Percentiles rank a stretch among this genome's conserved stretches.
Evolutionary conservation across 2,329 filamentous ascomycete species (phyloP).

Genomic region (Colletotrichum liaoningense): DNA sequence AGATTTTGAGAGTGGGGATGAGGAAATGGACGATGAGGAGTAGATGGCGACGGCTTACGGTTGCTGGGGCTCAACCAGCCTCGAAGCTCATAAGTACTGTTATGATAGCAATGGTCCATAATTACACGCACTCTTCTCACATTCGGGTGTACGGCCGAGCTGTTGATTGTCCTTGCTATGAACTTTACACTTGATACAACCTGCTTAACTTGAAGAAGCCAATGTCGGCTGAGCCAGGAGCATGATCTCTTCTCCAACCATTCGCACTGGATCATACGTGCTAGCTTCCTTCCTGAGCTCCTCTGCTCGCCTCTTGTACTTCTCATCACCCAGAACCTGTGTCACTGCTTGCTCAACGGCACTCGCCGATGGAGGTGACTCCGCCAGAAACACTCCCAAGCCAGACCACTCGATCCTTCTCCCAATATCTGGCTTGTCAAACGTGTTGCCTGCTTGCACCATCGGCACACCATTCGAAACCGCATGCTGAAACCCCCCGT

Average conservation of each 20-base stretch:
- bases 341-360: constrained; percentile 36
- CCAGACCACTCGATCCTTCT: constrained; percentile 38
- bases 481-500: constrained; percentile 58
- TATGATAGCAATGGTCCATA: too few relatives aligned
- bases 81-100: too few relatives aligned
- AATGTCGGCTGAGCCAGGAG: background rate
- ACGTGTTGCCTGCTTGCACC: constrained; percentile 55
- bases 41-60: background rate
- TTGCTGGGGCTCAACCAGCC: too few relatives aligned
- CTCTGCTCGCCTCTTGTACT: constrained; percentile 36
- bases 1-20: background rate
- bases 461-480: constrained; percentile 59
- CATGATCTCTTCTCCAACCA: constrained; percentile 13
- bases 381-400: constrained; percentile 27
- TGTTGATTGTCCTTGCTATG: too few relatives aligned
- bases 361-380: constrained; percentile 44
- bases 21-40: background rate
- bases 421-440: constrained; percentile 48
- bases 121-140: too few relatives aligned
- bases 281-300: constrained; percentile 37
- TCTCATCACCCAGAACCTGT: constrained; percentile 34
- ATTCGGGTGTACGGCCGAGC: too few relatives aligned
- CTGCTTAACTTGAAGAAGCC: background rate
- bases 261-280: background rate
- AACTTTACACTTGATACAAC: background rate